Conservation (phyloP, 1,284 basidiomycete species). For the Xanthoconium separans region DNA sequence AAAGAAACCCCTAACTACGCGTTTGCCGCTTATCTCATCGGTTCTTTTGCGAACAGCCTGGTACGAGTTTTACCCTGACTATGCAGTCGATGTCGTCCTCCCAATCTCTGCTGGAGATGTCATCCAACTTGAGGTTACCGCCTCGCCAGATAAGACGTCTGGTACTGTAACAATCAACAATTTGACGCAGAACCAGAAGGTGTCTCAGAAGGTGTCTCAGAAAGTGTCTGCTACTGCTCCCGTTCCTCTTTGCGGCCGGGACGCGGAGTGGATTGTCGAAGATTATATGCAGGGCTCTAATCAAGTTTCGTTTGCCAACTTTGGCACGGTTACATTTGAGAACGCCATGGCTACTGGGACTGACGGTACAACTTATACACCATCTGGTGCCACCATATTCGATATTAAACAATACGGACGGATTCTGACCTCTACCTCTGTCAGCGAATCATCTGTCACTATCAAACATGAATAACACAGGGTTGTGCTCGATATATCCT, state of each 20-base stretch:
- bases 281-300: neutral
- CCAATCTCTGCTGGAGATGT: neutral
- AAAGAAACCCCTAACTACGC: too few species aligned
- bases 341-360: neutral
- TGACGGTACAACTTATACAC: neutral
- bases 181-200: neutral
- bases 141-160: neutral
- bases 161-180: slow-evolving; percentile 1
- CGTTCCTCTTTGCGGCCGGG: neutral
- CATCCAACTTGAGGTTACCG: neutral
- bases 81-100: neutral
- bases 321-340: neutral
- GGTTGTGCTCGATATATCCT: too few species aligned
- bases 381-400: neutral
- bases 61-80: neutral
- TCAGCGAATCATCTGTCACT: too few species aligned
- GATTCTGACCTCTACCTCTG: neutral
- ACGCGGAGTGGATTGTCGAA: slow-evolving; percentile 11
- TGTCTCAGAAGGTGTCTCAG: neutral
- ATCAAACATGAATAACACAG: too few species aligned
- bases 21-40: too few species aligned
- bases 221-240: neutral
- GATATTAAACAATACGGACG: slow-evolving; percentile 1
- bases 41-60: neutral
- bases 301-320: neutral